phyloP scores from a whole-genome alignment of 2,329 filamentous ascomycete species.

The Penicillium sp. region DNA sequence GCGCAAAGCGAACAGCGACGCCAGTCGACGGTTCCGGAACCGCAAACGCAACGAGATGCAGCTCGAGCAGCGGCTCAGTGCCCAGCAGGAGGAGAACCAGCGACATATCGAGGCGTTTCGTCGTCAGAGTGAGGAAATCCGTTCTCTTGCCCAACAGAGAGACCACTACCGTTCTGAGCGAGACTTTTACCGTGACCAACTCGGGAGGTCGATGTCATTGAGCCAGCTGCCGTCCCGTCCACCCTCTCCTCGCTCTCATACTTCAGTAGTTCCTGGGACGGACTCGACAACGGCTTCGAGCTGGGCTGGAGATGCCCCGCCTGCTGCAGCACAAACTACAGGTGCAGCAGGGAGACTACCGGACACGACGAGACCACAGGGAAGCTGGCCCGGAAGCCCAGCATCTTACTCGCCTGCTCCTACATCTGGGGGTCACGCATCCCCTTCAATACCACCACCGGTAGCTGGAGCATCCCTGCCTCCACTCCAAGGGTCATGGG shows the following conservation, averaged over 20 bases:
- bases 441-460: conserved; percentile 11
- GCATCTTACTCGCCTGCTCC: conserved; percentile 14
- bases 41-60: conserved; percentile 41
- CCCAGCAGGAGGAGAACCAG: conserved; percentile 38
- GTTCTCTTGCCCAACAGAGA: conserved; percentile 30
- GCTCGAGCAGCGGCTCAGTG: conserved; percentile 36
- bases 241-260: conserved; percentile 26
- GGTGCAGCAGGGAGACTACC: conserved; percentile 5
- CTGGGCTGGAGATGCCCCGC: conserved; percentile 8
- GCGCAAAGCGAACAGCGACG: conserved; percentile 42
- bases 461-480: conserved; percentile 18
- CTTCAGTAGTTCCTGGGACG: not conserved
- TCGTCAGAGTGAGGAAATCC: conserved; percentile 35
- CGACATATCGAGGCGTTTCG: conserved; percentile 28
- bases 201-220: conserved; percentile 25
- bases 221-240: conserved; percentile 30
- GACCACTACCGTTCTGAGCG: conserved; percentile 41
- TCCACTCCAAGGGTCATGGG: conserved; percentile 21
- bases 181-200: conserved; percentile 38
- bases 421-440: conserved; percentile 3
- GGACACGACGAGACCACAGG: conserved; percentile 14
- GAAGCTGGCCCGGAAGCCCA: conserved; percentile 16
- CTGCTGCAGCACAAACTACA: not conserved
- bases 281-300: conserved; percentile 9
- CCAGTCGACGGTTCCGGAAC: conserved; percentile 41